These are phyloP conservation scores for Podaxis carcinomalis DNA, from an alignment of 768 basidiomycete species.

Conservation along the genomic window DNA sequence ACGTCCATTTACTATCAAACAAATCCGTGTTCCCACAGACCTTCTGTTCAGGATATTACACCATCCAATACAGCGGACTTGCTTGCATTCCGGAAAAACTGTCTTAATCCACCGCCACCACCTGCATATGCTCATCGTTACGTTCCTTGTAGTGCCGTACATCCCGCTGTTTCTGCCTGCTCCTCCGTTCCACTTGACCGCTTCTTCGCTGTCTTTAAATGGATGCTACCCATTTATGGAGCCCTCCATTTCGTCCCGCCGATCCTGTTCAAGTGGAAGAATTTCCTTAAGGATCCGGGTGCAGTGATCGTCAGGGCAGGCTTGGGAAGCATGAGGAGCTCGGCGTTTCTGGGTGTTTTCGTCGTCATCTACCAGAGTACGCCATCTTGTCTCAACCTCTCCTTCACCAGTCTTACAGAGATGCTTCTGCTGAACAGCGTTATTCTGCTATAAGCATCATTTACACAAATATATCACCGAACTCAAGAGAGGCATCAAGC, in stretches of 20 bases:
- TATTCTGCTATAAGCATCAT: conserved; percentile 65
- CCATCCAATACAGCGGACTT: conserved; percentile 46
- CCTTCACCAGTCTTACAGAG: conserved; percentile 18
- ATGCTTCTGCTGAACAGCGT: conserved; percentile 26
- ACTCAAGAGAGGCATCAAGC: conserved; percentile 9
- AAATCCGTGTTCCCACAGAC: background rate
- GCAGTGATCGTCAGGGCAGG: conserved; percentile 61
- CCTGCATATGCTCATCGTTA: conserved; percentile 24
- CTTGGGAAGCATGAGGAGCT: conserved; percentile 75
- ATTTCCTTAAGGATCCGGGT: conserved; percentile 62
- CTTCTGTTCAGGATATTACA: conserved; percentile 43
- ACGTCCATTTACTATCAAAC: conserved; percentile 11
- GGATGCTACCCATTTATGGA: conserved; percentile 82
- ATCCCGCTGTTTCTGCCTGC: conserved; percentile 69
- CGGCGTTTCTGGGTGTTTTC: conserved; percentile 82
- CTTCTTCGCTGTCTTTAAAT: conserved; percentile 77
- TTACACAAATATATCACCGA: conserved; percentile 43
- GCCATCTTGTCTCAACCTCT: conserved; percentile 17
- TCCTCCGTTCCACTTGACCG: conserved; percentile 56
- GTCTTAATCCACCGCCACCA: conserved; percentile 28
- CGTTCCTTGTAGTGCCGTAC: conserved; percentile 67
- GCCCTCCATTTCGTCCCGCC: conserved; percentile 88
- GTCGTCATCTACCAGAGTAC: conserved; percentile 78
- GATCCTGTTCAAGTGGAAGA: conserved; percentile 72
- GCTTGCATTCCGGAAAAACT: conserved; percentile 33